These are phyloP conservation scores for Agaricus sinodeliciosus DNA, from an alignment of 768 basidiomycete genomes.

Conservation along the genomic window DNA sequence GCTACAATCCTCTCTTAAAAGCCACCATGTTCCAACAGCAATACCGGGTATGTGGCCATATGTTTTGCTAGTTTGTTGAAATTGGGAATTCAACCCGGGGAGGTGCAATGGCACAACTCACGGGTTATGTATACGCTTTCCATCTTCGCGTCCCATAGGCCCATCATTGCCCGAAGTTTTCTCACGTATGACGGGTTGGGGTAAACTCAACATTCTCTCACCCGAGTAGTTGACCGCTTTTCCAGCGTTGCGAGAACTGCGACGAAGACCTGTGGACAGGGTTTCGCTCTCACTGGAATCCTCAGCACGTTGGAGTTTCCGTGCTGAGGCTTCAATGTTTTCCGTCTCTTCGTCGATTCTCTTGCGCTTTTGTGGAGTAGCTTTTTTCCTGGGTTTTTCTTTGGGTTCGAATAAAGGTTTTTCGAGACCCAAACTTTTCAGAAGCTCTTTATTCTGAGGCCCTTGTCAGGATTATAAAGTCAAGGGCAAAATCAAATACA, in stretches of 20 bases:
- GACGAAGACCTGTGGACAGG: constrained; percentile 33
- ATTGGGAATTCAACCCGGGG: not conserved
- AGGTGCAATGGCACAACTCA: constrained; percentile 22
- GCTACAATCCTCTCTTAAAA: constrained; percentile 62
- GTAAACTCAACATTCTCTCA: constrained; percentile 29
- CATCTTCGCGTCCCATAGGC: constrained; percentile 27
- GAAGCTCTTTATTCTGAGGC: constrained; percentile 34
- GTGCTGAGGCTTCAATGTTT: constrained; percentile 13
- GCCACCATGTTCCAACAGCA: constrained; percentile 81
- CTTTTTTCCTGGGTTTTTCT: constrained; percentile 27
- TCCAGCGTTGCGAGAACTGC: constrained; percentile 62
- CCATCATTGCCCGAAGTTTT: constrained; percentile 25
- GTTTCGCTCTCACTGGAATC: constrained; percentile 13
- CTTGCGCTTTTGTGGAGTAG: constrained; percentile 21
- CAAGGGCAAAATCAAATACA: not conserved
- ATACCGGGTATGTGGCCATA: constrained; percentile 80
- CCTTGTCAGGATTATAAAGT: not conserved
- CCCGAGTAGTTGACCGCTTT: constrained; percentile 49
- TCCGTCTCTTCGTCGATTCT: constrained; percentile 16
- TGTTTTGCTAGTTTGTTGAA: constrained; percentile 44
- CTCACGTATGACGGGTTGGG: constrained; percentile 36
- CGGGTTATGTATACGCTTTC: constrained; percentile 43
- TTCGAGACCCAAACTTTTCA: constrained; percentile 38
- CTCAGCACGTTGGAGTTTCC: constrained; percentile 28
- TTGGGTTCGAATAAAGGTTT: constrained; percentile 43